Evolutionary conservation across 441 rosid species (phyloP).

Genomic region (Breynia disticha): DNA sequence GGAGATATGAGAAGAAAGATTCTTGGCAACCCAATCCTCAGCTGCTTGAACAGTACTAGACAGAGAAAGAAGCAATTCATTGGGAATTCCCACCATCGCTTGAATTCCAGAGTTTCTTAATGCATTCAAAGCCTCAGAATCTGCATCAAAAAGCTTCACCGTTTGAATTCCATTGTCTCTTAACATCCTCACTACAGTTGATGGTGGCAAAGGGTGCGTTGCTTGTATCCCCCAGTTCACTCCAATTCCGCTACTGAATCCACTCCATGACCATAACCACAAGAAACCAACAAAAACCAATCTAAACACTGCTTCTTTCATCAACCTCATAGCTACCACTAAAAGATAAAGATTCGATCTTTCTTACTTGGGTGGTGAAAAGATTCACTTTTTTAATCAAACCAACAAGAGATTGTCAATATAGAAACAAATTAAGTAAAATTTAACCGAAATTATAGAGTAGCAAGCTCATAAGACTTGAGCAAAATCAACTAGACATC

Average conservation of each 20-base stretch:
- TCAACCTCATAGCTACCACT: background rate
- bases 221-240: slow-evolving; percentile 65
- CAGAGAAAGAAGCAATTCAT: slow-evolving; percentile 42
- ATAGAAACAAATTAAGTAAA: too few relatives aligned
- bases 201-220: slow-evolving; percentile 52
- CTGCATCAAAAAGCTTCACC: slow-evolving; percentile 75
- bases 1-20: slow-evolving; percentile 49
- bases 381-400: too few relatives aligned
- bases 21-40: slow-evolving; percentile 50
- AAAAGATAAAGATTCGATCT: background rate
- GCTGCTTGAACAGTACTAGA: slow-evolving; percentile 47
- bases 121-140: slow-evolving; percentile 51
- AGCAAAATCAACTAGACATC: too few relatives aligned
- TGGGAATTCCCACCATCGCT: slow-evolving; percentile 80
- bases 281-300: background rate
- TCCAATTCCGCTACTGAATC: slow-evolving; percentile 26
- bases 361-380: background rate
- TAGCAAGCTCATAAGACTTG: too few relatives aligned
- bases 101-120: slow-evolving; percentile 57
- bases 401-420: too few relatives aligned
- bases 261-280: background rate
- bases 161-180: slow-evolving; percentile 59
- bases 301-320: background rate
- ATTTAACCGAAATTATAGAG: too few relatives aligned
- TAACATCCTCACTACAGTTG: slow-evolving; percentile 46